phyloP scores from a whole-genome alignment of 2,329 filamentous ascomycete species.

The Fusarium sp. region DNA sequence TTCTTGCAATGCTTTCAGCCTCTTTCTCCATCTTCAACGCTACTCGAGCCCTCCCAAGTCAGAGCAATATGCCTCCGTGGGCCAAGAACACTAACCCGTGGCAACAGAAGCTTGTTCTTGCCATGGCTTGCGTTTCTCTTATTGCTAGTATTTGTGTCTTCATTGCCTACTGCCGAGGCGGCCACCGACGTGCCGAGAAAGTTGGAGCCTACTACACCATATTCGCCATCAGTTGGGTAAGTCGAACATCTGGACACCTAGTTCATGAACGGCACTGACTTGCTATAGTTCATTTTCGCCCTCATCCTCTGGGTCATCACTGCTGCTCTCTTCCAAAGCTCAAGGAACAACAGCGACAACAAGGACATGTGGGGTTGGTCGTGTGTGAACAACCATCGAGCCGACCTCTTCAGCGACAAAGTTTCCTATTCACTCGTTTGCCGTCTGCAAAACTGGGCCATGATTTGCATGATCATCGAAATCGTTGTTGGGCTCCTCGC shows the following conservation, averaged over 20 bases:
- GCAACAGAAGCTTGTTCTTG: slow-evolving; percentile 88
- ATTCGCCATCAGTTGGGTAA: slow-evolving; percentile 84
- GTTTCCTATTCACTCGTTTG: slow-evolving; percentile 92
- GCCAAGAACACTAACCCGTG: slow-evolving; percentile 81
- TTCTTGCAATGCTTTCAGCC: slow-evolving; percentile 88
- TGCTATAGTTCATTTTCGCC: slow-evolving; percentile 79
- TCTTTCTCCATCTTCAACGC: slow-evolving; percentile 93
- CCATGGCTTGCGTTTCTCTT: slow-evolving; percentile 83
- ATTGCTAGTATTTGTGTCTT: slow-evolving; percentile 83
- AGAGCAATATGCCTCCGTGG: slow-evolving; percentile 89
- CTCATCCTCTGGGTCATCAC: slow-evolving; percentile 92
- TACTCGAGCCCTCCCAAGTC: slow-evolving; percentile 77
- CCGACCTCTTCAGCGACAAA: slow-evolving; percentile 80
- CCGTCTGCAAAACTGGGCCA: slow-evolving; percentile 90
- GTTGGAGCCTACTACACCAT: slow-evolving; percentile 94
- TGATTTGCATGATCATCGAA: slow-evolving; percentile 98
- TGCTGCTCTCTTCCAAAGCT: slow-evolving; percentile 84
- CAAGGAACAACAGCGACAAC: slow-evolving; percentile 74
- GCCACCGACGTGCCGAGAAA: slow-evolving; percentile 90
- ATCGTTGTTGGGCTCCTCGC: slow-evolving; percentile 91
- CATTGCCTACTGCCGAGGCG: slow-evolving; percentile 86
- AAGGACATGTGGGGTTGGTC: slow-evolving; percentile 99
- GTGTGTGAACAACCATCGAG: slow-evolving; percentile 88
- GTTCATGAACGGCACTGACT: slow-evolving; percentile 7
- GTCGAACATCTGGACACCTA: slow-evolving; percentile 16